Conservation (phyloP, 768 basidiomycete genomes). For the Lentinus brumalis region DNA sequence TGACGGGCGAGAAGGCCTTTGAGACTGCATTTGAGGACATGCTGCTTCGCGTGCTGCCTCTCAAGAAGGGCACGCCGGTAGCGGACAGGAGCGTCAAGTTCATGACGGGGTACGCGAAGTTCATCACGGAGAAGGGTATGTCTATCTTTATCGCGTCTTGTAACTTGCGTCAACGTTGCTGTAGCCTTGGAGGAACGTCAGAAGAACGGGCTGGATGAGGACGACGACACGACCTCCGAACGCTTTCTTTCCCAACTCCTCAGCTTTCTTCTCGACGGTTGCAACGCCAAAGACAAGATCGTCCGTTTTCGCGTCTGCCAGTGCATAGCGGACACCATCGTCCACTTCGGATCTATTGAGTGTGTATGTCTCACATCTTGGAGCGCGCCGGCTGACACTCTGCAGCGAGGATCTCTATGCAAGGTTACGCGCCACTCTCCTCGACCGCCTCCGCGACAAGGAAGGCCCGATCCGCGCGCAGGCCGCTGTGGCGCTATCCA, state of each 20-base stretch:
- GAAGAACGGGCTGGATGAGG: conserved; percentile 41
- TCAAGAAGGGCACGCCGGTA: conserved; percentile 79
- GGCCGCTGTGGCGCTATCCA: conserved; percentile 77
- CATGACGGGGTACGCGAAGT: conserved; percentile 73
- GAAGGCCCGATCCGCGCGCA: conserved; percentile 77
- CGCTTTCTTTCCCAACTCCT: conserved; percentile 52
- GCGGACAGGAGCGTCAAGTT: conserved; percentile 86
- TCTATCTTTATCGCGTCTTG: background rate
- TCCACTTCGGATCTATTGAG: conserved; percentile 84
- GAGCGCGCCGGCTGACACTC: background rate
- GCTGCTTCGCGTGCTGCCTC: conserved; percentile 58
- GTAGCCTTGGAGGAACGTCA: conserved; percentile 40
- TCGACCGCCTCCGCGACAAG: conserved; percentile 79
- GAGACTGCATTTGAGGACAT: conserved; percentile 62
- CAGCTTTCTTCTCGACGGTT: conserved; percentile 69
- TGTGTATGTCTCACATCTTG: conserved; percentile 40
- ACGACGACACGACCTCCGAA: conserved; percentile 52
- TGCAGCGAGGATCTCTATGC: conserved; percentile 76
- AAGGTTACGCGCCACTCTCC: conserved; percentile 57
- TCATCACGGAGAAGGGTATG: conserved; percentile 77
- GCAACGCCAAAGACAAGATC: conserved; percentile 83
- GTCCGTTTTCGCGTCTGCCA: conserved; percentile 81
- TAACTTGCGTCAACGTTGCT: background rate
- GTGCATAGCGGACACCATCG: conserved; percentile 77
- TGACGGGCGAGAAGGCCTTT: conserved; percentile 79